A percentile compares a stretch with the other conserved stretches of the same genome.
Evolutionary conservation across 164 flowering plant species (phyloP).

Genomic region (Umbilicus rupestris): DNA sequence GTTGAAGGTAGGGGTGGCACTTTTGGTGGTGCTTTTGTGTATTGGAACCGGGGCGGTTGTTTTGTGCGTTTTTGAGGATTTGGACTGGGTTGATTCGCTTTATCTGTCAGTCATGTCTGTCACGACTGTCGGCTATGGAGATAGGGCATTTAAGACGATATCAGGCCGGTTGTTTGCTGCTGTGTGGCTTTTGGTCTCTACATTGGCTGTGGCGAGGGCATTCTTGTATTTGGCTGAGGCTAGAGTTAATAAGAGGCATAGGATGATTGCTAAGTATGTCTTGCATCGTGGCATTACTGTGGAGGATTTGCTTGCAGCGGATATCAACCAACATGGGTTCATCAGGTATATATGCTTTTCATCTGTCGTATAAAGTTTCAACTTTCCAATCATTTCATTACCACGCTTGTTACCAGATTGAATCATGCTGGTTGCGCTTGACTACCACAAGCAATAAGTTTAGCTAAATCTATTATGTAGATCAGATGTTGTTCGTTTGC

Average conservation of each 20-base stretch:
- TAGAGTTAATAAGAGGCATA: constrained; percentile 53
- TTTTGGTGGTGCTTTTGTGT: constrained; percentile 43
- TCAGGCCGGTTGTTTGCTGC: constrained; percentile 50
- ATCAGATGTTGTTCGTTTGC: not conserved
- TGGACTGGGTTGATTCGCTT: constrained; percentile 46
- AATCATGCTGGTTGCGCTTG: not conserved
- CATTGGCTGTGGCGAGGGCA: constrained; percentile 50
- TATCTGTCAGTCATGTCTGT: constrained; percentile 63
- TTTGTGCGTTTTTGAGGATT: constrained; percentile 33
- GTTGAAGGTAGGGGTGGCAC: constrained; percentile 46
- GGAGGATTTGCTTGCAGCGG: not conserved
- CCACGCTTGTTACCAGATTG: not conserved
- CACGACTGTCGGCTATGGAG: constrained; percentile 63
- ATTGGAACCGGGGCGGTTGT: constrained; percentile 37
- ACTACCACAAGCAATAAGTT: not conserved
- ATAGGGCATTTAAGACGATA: constrained; percentile 48
- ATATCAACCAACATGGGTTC: constrained; percentile 26
- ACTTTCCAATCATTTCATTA: not conserved
- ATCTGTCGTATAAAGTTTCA: not conserved
- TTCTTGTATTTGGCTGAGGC: constrained; percentile 58
- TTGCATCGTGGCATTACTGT: constrained; percentile 51
- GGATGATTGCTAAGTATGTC: constrained; percentile 43
- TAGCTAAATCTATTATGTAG: not conserved
- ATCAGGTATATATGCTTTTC: constrained; percentile 28
- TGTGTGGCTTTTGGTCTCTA: constrained; percentile 50